Conservation (phyloP, 2,329 filamentous ascomycete genomes). For the Aspergillus quadrilineatus region DNA sequence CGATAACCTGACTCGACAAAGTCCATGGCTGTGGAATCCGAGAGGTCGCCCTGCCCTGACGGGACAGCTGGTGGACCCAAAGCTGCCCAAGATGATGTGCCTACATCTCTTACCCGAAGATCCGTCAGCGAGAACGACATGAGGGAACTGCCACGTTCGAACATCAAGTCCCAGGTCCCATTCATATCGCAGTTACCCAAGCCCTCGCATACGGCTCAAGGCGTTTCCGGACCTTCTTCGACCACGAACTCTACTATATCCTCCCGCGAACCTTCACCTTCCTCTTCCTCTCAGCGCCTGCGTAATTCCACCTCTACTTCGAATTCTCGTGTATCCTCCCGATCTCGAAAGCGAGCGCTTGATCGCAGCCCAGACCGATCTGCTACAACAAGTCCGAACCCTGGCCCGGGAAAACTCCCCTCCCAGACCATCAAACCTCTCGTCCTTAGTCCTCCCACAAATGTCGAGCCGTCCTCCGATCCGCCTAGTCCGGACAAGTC, state of each 20-base stretch:
- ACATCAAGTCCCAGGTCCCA: conserved; percentile 26
- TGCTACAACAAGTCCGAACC: conserved; percentile 43
- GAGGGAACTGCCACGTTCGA: conserved; percentile 29
- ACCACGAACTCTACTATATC: conserved; percentile 47
- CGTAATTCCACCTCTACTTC: conserved; percentile 33
- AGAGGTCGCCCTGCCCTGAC: conserved; percentile 37
- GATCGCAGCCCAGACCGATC: conserved; percentile 63
- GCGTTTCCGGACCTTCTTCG: conserved; percentile 36
- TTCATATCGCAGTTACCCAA: conserved; percentile 35
- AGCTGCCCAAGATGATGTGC: conserved; percentile 28
- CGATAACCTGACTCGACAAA: conserved; percentile 26
- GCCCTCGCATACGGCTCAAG: conserved; percentile 27
- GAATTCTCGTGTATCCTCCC: conserved; percentile 41
- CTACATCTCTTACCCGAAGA: conserved; percentile 26
- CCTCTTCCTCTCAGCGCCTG: conserved; percentile 32
- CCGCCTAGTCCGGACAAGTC: conserved; percentile 65
- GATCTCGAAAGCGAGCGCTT: conserved; percentile 67
- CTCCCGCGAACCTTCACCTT: conserved; percentile 52
- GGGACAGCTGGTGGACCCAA: conserved; percentile 32
- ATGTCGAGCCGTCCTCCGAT: conserved; percentile 62
- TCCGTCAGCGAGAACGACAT: conserved; percentile 32
- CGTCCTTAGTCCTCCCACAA: conserved; percentile 55
- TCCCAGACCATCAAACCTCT: conserved; percentile 66
- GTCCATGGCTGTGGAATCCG: conserved; percentile 38
- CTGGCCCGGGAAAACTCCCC: conserved; percentile 45